Evolutionary conservation across 2,329 filamentous ascomycete genomes (phyloP).

Genomic region (Sporothrix curviconia): DNA sequence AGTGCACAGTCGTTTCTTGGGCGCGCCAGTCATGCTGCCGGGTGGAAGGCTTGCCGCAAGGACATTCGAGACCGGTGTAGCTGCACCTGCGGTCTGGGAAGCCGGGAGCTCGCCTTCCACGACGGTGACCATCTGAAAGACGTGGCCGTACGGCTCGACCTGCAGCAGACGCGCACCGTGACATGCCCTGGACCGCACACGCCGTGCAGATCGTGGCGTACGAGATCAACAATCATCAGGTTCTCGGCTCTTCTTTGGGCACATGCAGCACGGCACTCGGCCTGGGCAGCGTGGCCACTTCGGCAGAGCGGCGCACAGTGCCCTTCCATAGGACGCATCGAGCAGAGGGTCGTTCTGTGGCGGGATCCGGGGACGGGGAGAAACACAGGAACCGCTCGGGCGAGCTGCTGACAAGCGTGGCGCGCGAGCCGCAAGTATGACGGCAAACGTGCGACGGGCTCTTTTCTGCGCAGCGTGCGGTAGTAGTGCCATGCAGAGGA

Average conservation of each 20-base stretch:
- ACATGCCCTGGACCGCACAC: conserved; percentile 72
- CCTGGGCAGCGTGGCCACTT: conserved; percentile 61
- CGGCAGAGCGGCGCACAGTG: conserved; percentile 72
- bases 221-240: conserved; percentile 94
- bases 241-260: conserved; percentile 90
- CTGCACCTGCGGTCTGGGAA: background rate
- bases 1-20: conserved; percentile 90
- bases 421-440: conserved; percentile 67
- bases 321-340: conserved; percentile 95
- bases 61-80: conserved; percentile 63
- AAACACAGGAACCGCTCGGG: conserved; percentile 73
- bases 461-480: conserved; percentile 56
- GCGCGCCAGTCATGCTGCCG: conserved; percentile 93
- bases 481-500: conserved; percentile 62
- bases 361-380: background rate
- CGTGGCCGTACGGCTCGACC: conserved; percentile 84
- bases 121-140: conserved; percentile 87
- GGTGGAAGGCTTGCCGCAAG: conserved; percentile 74
- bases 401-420: conserved; percentile 73
- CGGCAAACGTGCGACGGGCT: conserved; percentile 82
- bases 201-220: conserved; percentile 88
- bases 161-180: conserved; percentile 68
- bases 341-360: conserved; percentile 45
- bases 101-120: conserved; percentile 59
- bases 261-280: conserved; percentile 66